A percentile compares a stretch with the other conserved stretches of the same genome.
phyloP scores from a whole-genome alignment of 2,329 filamentous ascomycete species.

The Lecanicillium sp. region DNA sequence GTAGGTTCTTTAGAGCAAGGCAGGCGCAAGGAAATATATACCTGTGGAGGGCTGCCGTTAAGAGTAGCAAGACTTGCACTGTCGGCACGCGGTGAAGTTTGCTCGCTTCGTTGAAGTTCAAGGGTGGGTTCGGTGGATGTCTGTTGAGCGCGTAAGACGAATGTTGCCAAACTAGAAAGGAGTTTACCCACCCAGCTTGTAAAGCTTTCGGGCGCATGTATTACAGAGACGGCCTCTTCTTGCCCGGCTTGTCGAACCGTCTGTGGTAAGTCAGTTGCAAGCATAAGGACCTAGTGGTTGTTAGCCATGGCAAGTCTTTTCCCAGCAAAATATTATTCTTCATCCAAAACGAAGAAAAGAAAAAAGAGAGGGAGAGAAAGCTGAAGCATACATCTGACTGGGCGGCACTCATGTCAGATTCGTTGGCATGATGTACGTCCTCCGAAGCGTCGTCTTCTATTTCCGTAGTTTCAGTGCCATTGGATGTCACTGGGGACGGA shows the following conservation, averaged over 20 bases:
- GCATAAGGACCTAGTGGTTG: constrained; percentile 44
- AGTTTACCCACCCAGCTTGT: constrained; percentile 60
- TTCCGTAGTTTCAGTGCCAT: constrained; percentile 73
- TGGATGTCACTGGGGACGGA: constrained; percentile 78
- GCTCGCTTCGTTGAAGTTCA: constrained; percentile 25
- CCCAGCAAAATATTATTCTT: too few relatives aligned
- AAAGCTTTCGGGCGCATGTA: constrained; percentile 82
- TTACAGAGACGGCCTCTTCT: constrained; percentile 81
- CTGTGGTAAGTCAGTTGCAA: constrained; percentile 49
- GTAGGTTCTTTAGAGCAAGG: too few relatives aligned
- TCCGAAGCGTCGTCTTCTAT: constrained; percentile 71
- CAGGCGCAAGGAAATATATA: too few relatives aligned
- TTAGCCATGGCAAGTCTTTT: too few relatives aligned
- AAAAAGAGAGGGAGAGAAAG: too few relatives aligned
- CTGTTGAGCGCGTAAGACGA: constrained; percentile 23
- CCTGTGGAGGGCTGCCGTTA: constrained; percentile 16
- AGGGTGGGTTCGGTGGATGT: constrained; percentile 31
- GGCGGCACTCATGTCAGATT: constrained; percentile 1
- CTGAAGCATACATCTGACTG: constrained; percentile 32
- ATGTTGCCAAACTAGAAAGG: not conserved
- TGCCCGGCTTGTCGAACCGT: constrained; percentile 50
- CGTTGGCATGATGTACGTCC: constrained; percentile 36
- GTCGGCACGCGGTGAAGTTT: constrained; percentile 28
- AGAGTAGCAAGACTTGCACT: constrained; percentile 22
- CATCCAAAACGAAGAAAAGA: too few relatives aligned